Conservation (phyloP, 208 protist genomes). For the Endotrypanum monterogeii region DNA sequence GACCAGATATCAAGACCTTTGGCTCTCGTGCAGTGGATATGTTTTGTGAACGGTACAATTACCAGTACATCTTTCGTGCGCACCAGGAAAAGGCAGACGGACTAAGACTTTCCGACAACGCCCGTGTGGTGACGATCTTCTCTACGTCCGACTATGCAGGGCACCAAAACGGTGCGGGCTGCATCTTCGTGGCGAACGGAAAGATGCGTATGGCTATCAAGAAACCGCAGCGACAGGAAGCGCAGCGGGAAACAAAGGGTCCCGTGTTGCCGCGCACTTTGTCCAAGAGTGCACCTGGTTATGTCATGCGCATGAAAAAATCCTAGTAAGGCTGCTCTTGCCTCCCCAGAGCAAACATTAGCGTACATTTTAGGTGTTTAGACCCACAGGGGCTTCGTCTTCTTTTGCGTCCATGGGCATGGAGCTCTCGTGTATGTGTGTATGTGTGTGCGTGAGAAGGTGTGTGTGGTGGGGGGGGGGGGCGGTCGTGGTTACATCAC, state of each 20-base stretch:
- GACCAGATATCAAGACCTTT: slow-evolving; percentile 90
- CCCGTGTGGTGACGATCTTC: slow-evolving; percentile 93
- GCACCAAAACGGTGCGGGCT: slow-evolving; percentile 90
- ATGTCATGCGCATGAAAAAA: slow-evolving; percentile 70
- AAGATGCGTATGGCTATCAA: slow-evolving; percentile 93
- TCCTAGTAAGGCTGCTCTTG: slow-evolving; percentile 28
- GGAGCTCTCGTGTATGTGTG: too few relatives aligned
- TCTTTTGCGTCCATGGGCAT: neutral
- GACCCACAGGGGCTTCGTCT: too few relatives aligned
- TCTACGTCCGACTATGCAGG: slow-evolving; percentile 93
- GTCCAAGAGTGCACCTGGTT: slow-evolving; percentile 63
- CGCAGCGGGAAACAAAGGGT: slow-evolving; percentile 63
- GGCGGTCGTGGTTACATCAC: too few relatives aligned
- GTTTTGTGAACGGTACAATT: slow-evolving; percentile 92
- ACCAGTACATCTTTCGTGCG: slow-evolving; percentile 94
- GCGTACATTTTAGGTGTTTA: neutral
- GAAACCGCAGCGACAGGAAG: slow-evolving; percentile 72
- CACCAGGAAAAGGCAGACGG: slow-evolving; percentile 93
- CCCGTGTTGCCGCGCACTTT: slow-evolving; percentile 70
- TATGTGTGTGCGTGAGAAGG: too few relatives aligned
- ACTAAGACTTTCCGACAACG: slow-evolving; percentile 88
- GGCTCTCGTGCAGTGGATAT: slow-evolving; percentile 89
- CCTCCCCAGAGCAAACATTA: neutral
- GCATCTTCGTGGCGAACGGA: slow-evolving; percentile 79
- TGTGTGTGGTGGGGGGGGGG: too few relatives aligned